Evolutionary conservation across 371 early-diverging fungal genomes (phyloP), one percentile per base, ranked within the genome.

Genomic region (Mucor lusitanicus): DNA sequence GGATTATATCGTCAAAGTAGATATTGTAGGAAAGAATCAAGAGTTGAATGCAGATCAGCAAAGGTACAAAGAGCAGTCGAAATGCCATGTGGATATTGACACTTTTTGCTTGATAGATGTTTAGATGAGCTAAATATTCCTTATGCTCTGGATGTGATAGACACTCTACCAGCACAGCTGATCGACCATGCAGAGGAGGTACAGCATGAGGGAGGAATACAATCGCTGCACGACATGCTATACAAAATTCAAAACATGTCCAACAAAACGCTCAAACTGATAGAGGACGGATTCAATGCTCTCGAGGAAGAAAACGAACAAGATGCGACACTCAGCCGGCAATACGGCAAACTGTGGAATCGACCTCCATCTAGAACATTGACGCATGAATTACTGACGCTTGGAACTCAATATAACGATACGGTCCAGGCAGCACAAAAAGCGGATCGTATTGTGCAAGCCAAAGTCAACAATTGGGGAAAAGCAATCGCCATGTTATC

Each of bases 271-370:
- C 72, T 70, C 8, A 73, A 73, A 3, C 74, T 87, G 53, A 72
- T 94, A 33, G 87, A 90, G n/a, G 90, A 89, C 65, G 86, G 84
- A 7, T 85, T 92, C 55, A 80, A 81, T 61, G 81, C 82, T 0
- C 84, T 95, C 6, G 89, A 91, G 61, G 85, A 89, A 42, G 95
- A 95, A 70, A 87, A 86, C 11, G 84, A 81, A 11, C 89, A 91
- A 25, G 93, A 94, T 74, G 86, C 84, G n/a, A 76, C 77, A 3
- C 68, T 91, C 33, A 78, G 89, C 23, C 73, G 75, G n/a, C 81
- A 83, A 40, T 87, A 71, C 65, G 82, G 77, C 61, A 77, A 66
- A 46, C 44, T 80, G n/a, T 80, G 91, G 92, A 84, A 76, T 23
- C 78, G 93, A 13, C 78, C 90, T 0, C 73, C 83, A 3, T 92